These are phyloP conservation scores for Lactifluus rugatus DNA, from an alignment of 768 basidiomycete species.

Conservation along the genomic window DNA sequence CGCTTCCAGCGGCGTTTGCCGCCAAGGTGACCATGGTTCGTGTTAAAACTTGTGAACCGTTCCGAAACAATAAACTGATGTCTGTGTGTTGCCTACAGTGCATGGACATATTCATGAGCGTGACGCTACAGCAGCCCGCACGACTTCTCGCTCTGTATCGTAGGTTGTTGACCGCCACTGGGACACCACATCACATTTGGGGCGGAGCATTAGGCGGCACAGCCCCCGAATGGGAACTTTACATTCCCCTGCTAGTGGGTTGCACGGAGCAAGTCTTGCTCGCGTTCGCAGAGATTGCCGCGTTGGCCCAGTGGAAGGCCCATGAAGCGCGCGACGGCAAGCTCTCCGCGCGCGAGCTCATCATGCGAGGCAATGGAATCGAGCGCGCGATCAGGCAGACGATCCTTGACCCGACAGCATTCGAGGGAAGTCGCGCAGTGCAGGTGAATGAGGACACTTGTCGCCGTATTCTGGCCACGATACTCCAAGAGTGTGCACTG, in stretches of 20 bases:
- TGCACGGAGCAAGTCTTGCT: slow-evolving; percentile 74
- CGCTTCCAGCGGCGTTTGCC: slow-evolving; percentile 42
- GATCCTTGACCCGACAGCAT: slow-evolving; percentile 28
- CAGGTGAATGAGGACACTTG: slow-evolving; percentile 12
- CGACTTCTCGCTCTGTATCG: slow-evolving; percentile 59
- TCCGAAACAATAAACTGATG: background rate
- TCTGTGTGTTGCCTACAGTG: slow-evolving; percentile 38
- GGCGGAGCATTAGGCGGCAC: slow-evolving; percentile 26
- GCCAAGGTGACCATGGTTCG: slow-evolving; percentile 69
- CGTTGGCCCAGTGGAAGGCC: slow-evolving; percentile 66
- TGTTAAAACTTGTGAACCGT: slow-evolving; percentile 10
- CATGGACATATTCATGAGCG: slow-evolving; percentile 65
- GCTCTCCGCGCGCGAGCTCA: slow-evolving; percentile 64
- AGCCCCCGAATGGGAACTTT: slow-evolving; percentile 34
- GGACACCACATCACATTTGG: slow-evolving; percentile 35
- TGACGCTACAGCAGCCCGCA: slow-evolving; percentile 51
- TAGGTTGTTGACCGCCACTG: slow-evolving; percentile 44
- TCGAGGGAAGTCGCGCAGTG: slow-evolving; percentile 28
- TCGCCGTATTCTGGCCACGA: slow-evolving; percentile 18
- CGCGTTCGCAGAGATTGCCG: slow-evolving; percentile 64
- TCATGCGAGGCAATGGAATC: slow-evolving; percentile 61
- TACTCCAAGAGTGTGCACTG: slow-evolving; percentile 16
- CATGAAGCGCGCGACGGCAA: slow-evolving; percentile 52
- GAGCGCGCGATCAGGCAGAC: slow-evolving; percentile 53
- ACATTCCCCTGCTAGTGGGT: slow-evolving; percentile 61